Evolutionary conservation across 2,329 filamentous ascomycete genomes (phyloP), one percentile per base, ranked within the genome.

Genomic region (Neopestalotiopsis clavispora): DNA sequence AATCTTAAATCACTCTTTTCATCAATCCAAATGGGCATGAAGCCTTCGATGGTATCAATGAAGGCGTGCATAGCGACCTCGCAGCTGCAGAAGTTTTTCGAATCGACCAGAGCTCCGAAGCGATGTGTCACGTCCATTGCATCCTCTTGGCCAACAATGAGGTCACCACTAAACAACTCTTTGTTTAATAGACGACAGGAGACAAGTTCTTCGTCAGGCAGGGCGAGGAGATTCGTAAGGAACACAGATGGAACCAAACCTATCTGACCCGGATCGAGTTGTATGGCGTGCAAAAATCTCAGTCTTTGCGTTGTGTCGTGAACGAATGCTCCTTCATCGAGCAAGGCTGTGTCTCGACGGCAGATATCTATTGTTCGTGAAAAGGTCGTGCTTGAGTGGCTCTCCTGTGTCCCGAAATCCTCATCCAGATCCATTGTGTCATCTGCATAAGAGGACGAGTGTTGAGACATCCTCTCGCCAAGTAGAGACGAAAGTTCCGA

Each of bases 61-160:
- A 90, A 91, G 20, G 90, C 83, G 59, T 86, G 87, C 63, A 94
- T 82, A 4, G 92, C 89, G 23, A 91, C 88, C 80, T 98, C 95
- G 70, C 92, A 95, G 71, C 90, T 89, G 68, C 91, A 89, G 74
- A 91, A 91, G 34, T 89, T 86, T 69, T 89, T 87, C 3, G 84
- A 82, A 14, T 83, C 80, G 28, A 91, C 84, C 6, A 90, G 80
- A 0, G 75, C 76, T 1, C 87, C 88, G 4, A 89, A 75, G 38
- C 83, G 82, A 70, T 87, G 80, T 28, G 91, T 77, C 1, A 91
- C 78, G 3, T 73, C 78, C 10, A 80, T 71, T 1, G 86, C 85
- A 70, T 85, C 83, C 12, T 85, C 83, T 0, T 82, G 78, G 12
- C 81, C 80, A 13, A 87, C 77, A n/a, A 84, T 77, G 1, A 90